phyloP scores from a whole-genome alignment of 495 filamentous ascomycete species.

The Parmelia sp. region DNA sequence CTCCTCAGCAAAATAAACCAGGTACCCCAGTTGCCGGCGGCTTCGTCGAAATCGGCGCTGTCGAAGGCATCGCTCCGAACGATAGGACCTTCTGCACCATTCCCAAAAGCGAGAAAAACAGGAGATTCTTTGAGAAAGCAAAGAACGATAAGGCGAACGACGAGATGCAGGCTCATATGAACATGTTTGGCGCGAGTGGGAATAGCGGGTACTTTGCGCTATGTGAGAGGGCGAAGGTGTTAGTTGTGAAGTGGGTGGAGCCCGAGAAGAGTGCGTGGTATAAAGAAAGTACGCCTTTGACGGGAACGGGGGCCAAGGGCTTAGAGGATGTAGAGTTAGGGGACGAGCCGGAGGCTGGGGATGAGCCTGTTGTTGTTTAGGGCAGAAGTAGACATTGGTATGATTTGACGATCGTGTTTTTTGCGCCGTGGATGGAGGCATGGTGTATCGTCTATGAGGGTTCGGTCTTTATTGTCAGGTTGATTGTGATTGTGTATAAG shows the following conservation, averaged over 20 bases:
- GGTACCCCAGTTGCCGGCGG: slow-evolving; percentile 24
- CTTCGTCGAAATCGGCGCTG: slow-evolving; percentile 34
- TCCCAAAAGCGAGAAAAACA: slow-evolving; percentile 51
- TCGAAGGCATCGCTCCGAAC: slow-evolving; percentile 32
- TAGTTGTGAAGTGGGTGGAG: slow-evolving; percentile 46
- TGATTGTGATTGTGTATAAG: neutral
- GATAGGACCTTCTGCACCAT: slow-evolving; percentile 80
- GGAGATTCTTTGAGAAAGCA: slow-evolving; percentile 27
- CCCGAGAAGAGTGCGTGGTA: slow-evolving; percentile 12
- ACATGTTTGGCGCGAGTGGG: slow-evolving; percentile 75
- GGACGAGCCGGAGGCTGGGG: slow-evolving; percentile 14
- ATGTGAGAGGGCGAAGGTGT: slow-evolving; percentile 56
- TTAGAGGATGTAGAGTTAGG: slow-evolving; percentile 18
- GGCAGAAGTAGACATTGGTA: neutral
- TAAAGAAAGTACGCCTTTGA: slow-evolving; percentile 9
- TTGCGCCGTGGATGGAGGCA: neutral
- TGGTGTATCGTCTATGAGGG: neutral
- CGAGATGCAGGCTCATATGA: slow-evolving; percentile 76
- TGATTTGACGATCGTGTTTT: neutral
- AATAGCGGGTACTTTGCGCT: slow-evolving; percentile 75
- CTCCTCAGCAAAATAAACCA: slow-evolving; percentile 30
- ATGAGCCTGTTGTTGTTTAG: slow-evolving; percentile 1
- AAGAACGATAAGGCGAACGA: slow-evolving; percentile 73
- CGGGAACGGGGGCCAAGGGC: slow-evolving; percentile 14
- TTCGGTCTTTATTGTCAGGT: no score